Conservation (phyloP, 257 asterid genomes). For the Gardenia jasminoides region DNA sequence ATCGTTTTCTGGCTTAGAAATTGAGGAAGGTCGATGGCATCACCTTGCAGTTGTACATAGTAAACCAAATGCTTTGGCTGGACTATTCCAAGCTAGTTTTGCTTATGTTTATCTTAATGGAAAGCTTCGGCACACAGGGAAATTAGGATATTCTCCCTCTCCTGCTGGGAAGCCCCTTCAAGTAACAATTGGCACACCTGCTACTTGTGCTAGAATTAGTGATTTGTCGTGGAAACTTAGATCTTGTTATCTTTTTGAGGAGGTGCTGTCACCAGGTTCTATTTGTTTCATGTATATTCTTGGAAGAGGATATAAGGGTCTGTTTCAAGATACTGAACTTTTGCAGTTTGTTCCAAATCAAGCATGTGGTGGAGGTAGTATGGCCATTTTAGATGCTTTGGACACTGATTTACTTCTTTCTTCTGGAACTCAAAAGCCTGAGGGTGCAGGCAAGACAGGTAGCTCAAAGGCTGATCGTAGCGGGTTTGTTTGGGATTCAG, state of each 20-base stretch:
- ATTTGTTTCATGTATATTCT: conserved; percentile 95
- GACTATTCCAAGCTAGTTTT: conserved; percentile 93
- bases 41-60: conserved; percentile 98
- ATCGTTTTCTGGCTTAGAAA: conserved; percentile 84
- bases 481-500: conserved; percentile 97
- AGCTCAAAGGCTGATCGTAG: conserved; percentile 74
- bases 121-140: conserved; percentile 88
- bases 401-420: conserved; percentile 71
- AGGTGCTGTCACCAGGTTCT: conserved; percentile 96
- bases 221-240: conserved; percentile 93
- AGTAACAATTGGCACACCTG: conserved; percentile 92
- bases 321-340: conserved; percentile 88
- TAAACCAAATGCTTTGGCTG: conserved; percentile 99
- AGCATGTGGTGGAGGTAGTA: conserved; percentile 99
- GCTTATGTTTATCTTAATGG: conserved; percentile 95
- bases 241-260: conserved; percentile 94
- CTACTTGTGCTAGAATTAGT: conserved; percentile 68
- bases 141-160: conserved; percentile 95
- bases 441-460: conserved; percentile 67
- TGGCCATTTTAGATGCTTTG: conserved; percentile 97
- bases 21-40: conserved; percentile 99
- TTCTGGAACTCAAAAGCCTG: conserved; percentile 70
- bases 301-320: conserved; percentile 95
- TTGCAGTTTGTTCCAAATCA: conserved; percentile 92
- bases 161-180: conserved; percentile 93